phyloP scores from a whole-genome alignment of 805 yeast species.

The Clavispora vitiphila region DNA sequence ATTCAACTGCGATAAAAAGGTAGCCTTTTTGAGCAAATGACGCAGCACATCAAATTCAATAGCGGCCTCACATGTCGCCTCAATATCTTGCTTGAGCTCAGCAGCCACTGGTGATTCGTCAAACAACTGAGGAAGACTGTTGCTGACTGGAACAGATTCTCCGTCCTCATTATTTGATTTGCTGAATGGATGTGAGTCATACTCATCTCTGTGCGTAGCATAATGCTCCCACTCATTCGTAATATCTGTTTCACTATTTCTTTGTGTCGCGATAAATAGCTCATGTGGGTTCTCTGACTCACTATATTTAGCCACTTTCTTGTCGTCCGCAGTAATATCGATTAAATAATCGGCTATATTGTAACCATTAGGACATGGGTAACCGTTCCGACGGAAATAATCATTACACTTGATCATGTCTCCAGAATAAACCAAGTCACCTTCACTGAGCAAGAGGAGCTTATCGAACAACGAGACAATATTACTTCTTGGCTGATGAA shows the following conservation, averaged over 20 bases:
- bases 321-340: constrained; percentile 76
- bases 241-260: constrained; percentile 43
- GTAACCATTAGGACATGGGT: constrained; percentile 80
- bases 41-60: constrained; percentile 21
- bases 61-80: constrained; percentile 20
- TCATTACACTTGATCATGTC: constrained; percentile 69
- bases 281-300: constrained; percentile 25
- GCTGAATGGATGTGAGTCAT: constrained; percentile 26
- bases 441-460: constrained; percentile 74
- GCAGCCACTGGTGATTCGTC: constrained; percentile 37
- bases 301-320: constrained; percentile 23
- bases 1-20: constrained; percentile 57
- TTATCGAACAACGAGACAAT: constrained; percentile 89
- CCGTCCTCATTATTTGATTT: constrained; percentile 17
- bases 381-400: constrained; percentile 72
- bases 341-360: constrained; percentile 92
- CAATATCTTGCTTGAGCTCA: constrained; percentile 38
- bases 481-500: constrained; percentile 96
- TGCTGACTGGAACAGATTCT: constrained; percentile 13
- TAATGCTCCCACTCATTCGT: constrained; percentile 84
- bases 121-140: constrained; percentile 30
- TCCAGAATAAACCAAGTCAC: constrained; percentile 85
- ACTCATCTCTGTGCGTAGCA: constrained; percentile 76
- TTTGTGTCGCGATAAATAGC: constrained; percentile 19
- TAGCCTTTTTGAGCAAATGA: constrained; percentile 46